A percentile compares a stretch with the other conserved stretches of the same genome.
phyloP scores from a whole-genome alignment of 257 asterid species.

The Linaria vulgaris region DNA sequence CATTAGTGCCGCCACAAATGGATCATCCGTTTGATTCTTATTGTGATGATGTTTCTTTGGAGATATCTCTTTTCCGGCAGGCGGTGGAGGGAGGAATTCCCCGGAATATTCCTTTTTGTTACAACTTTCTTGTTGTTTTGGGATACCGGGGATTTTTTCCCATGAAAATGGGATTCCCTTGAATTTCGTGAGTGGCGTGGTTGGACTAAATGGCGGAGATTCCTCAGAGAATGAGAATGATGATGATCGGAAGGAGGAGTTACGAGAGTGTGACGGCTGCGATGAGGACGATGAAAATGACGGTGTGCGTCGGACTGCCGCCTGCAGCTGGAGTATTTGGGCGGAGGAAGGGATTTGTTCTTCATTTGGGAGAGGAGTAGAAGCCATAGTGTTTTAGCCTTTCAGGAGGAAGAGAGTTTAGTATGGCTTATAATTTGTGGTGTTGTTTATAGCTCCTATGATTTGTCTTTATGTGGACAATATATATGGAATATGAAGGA shows the following conservation, averaged over 20 bases:
- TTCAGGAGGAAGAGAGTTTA: constrained; percentile 17
- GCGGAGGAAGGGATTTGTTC: constrained; percentile 23
- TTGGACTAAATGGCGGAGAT: constrained; percentile 44
- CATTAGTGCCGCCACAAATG: constrained; percentile 53
- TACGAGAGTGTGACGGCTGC: neutral
- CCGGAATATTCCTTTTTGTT: constrained; percentile 29
- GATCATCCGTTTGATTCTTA: constrained; percentile 44
- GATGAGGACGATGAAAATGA: constrained; percentile 47
- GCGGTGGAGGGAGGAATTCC: constrained; percentile 49
- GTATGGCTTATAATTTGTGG: neutral
- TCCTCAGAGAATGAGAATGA: constrained; percentile 38
- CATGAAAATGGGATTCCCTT: constrained; percentile 79
- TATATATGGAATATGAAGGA: constrained; percentile 20
- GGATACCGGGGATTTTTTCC: constrained; percentile 83
- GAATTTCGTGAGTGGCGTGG: constrained; percentile 33
- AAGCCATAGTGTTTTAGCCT: constrained; percentile 36
- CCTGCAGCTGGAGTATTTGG: constrained; percentile 39
- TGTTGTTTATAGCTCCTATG: neutral
- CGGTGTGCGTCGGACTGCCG: constrained; percentile 31
- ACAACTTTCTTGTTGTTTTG: constrained; percentile 45
- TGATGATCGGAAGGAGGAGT: constrained; percentile 45
- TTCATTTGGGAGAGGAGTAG: constrained; percentile 33
- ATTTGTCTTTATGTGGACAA: constrained; percentile 27
- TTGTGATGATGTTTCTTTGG: constrained; percentile 40
- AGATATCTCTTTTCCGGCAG: constrained; percentile 33